Percentiles rank a stretch among this genome's conserved stretches.
Evolutionary conservation across 805 yeast species (phyloP).

Genomic region (Metschnikowia similis): DNA sequence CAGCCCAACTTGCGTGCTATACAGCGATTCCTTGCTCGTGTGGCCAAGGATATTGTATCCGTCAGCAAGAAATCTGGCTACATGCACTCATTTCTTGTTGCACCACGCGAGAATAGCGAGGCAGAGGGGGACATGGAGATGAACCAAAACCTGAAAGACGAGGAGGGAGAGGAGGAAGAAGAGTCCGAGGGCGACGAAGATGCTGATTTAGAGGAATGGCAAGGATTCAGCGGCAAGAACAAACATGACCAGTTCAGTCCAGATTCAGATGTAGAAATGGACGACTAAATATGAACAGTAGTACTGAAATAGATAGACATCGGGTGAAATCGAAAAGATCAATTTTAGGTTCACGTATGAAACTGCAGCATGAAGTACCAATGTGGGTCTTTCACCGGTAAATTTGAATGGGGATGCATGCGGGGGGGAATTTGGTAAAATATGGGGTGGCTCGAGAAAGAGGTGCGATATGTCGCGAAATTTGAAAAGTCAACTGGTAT

Average conservation of each 20-base stretch:
- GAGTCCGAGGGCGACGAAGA: constrained; percentile 7
- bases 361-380: no score
- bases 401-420: no score
- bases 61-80: constrained; percentile 53
- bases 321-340: not conserved
- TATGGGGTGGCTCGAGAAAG: not conserved
- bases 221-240: constrained; percentile 11
- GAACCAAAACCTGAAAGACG: constrained; percentile 11
- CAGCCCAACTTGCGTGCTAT: constrained; percentile 61
- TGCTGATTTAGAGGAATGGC: constrained; percentile 10
- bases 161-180: constrained; percentile 10
- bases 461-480: not conserved
- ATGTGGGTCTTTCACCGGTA: no score
- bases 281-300: constrained; percentile 3
- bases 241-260: constrained; percentile 7
- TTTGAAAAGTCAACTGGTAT: not conserved
- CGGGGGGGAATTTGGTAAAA: not conserved
- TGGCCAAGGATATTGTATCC: constrained; percentile 68
- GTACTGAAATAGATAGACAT: not conserved
- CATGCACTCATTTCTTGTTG: constrained; percentile 46
- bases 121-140: constrained; percentile 8
- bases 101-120: constrained; percentile 7
- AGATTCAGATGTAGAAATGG: constrained; percentile 15
- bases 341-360: no score
- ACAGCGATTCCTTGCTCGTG: constrained; percentile 68